Conservation (phyloP, 805 yeast species). For the Kluyveromyces nonfermentans region DNA sequence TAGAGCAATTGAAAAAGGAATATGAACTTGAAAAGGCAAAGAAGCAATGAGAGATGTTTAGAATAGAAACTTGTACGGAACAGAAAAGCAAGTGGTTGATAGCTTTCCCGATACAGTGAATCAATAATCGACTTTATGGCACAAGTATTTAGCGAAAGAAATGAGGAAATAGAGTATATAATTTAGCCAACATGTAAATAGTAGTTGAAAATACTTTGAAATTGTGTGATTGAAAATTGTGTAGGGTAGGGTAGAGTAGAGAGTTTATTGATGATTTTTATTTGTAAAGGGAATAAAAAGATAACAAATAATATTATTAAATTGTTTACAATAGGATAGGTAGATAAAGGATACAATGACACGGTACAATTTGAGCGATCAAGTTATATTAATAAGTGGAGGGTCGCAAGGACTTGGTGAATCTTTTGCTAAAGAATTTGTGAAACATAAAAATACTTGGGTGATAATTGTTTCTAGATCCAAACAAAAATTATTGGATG, state of each 20-base stretch:
- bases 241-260: background rate
- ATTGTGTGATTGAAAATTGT: background rate
- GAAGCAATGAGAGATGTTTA: background rate
- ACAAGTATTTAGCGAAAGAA: too few relatives aligned
- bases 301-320: too few relatives aligned
- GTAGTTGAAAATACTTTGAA: background rate
- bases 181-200: background rate
- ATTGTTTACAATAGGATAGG: background rate
- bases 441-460: constrained; percentile 17
- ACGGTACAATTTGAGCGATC: constrained; percentile 32
- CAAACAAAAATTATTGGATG: constrained; percentile 42
- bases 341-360: constrained; percentile 7
- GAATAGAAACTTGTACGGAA: background rate
- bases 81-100: too few relatives aligned
- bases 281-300: too few relatives aligned
- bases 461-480: constrained; percentile 76
- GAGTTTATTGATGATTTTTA: too few relatives aligned
- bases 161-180: background rate
- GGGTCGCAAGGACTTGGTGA: constrained; percentile 93
- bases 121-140: too few relatives aligned
- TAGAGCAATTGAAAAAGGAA: constrained; percentile 62
- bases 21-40: constrained; percentile 40
- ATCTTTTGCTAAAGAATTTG: constrained; percentile 55
- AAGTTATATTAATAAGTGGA: constrained; percentile 71
- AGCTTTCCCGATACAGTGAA: background rate